Evolutionary conservation across 768 basidiomycete species (phyloP).

Genomic region (Boletus rex-veris): DNA sequence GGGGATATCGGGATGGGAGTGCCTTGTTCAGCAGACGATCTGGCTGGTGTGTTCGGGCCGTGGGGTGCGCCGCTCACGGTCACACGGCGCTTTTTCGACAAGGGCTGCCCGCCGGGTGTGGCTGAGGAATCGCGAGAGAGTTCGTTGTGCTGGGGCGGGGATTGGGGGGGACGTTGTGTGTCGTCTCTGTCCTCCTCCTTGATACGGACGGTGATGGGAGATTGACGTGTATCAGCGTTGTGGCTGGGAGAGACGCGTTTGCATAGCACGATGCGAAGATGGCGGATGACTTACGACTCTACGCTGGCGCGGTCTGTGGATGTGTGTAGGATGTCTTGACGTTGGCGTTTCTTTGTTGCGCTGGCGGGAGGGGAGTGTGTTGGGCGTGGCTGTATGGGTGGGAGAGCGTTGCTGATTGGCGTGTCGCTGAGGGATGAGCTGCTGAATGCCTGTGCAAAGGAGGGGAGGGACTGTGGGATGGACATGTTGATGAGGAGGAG

Average conservation of each 20-base stretch:
- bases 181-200: slow-evolving; percentile 64
- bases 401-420: slow-evolving; percentile 53
- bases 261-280: background rate
- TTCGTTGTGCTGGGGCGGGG: slow-evolving; percentile 26
- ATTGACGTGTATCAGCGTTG: slow-evolving; percentile 35
- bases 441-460: slow-evolving; percentile 76
- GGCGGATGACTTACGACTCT: slow-evolving; percentile 42
- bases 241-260: slow-evolving; percentile 20
- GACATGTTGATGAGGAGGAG: slow-evolving; percentile 33
- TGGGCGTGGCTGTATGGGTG: slow-evolving; percentile 52
- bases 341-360: slow-evolving; percentile 43
- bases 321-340: slow-evolving; percentile 4
- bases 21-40: slow-evolving; percentile 45
- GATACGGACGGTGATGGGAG: slow-evolving; percentile 47
- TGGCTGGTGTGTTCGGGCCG: background rate
- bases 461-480: slow-evolving; percentile 64
- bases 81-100: slow-evolving; percentile 63
- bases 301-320: slow-evolving; percentile 10
- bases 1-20: slow-evolving; percentile 62
- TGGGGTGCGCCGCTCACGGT: slow-evolving; percentile 56
- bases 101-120: slow-evolving; percentile 41
- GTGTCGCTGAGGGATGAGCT: slow-evolving; percentile 50
- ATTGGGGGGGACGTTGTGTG: slow-evolving; percentile 26
- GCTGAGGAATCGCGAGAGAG: slow-evolving; percentile 25
- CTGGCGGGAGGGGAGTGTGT: slow-evolving; percentile 32